Evolutionary conservation across 2,329 filamentous ascomycete genomes (phyloP).

Genomic region (Sporothrix luriei): DNA sequence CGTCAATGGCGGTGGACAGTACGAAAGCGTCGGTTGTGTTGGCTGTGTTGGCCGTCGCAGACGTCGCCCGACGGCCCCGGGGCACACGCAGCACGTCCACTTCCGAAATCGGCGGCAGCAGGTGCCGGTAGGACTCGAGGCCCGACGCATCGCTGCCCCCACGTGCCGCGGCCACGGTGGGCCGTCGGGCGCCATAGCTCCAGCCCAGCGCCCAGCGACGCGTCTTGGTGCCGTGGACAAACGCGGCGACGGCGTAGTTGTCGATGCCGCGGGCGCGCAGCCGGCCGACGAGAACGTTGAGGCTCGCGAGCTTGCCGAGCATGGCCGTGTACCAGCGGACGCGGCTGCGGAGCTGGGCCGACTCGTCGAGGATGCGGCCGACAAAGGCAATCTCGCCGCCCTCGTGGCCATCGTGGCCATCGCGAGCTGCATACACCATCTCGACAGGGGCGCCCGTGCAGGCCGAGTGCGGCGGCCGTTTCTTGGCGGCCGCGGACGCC

Average conservation of each 20-base stretch:
- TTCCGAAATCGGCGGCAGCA: slow-evolving; percentile 51
- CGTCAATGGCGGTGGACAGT: slow-evolving; percentile 44
- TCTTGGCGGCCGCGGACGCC: slow-evolving; percentile 66
- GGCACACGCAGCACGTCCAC: slow-evolving; percentile 51
- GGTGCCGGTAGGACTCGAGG: slow-evolving; percentile 45
- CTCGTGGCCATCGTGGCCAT: slow-evolving; percentile 51
- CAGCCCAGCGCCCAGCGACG: slow-evolving; percentile 85
- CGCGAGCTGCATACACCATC: slow-evolving; percentile 66
- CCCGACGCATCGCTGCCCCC: slow-evolving; percentile 2
- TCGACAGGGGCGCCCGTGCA: slow-evolving; percentile 78
- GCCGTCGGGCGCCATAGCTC: slow-evolving; percentile 73
- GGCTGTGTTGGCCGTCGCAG: slow-evolving; percentile 35
- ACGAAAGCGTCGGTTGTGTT: too few species aligned
- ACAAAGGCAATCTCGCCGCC: slow-evolving; percentile 86
- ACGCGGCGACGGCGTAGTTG: slow-evolving; percentile 82
- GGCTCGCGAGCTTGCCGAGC: slow-evolving; percentile 77
- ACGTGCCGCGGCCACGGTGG: slow-evolving; percentile 53
- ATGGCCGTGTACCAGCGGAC: slow-evolving; percentile 91
- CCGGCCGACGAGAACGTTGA: slow-evolving; percentile 62
- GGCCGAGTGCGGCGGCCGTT: slow-evolving; percentile 67
- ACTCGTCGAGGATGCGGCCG: slow-evolving; percentile 62
- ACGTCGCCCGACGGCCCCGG: not conserved
- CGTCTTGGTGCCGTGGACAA: slow-evolving; percentile 77
- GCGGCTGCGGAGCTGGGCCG: slow-evolving; percentile 47
- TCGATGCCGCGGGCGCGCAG: slow-evolving; percentile 57